phyloP scores from a whole-genome alignment of 2,329 filamentous ascomycete genomes.

The Colletotrichum magnum region DNA sequence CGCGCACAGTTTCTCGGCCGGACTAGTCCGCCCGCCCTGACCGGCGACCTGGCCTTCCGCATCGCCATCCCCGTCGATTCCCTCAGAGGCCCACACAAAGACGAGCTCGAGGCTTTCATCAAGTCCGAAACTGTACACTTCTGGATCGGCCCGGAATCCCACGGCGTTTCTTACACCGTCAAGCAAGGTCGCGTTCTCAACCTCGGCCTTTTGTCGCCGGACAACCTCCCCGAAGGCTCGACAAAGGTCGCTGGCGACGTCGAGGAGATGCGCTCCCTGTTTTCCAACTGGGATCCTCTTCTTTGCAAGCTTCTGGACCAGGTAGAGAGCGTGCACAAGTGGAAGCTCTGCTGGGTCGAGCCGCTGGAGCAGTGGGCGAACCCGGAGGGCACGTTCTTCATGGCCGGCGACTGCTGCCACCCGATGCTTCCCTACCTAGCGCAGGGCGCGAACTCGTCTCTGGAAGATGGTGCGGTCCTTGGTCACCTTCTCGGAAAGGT shows the following conservation, averaged over 20 bases:
- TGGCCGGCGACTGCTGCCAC: constrained; percentile 61
- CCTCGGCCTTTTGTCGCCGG: constrained; percentile 49
- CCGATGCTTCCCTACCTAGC: constrained; percentile 65
- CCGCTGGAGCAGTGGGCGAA: constrained; percentile 58
- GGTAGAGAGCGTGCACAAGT: constrained; percentile 59
- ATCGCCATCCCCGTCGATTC: constrained; percentile 63
- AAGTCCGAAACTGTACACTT: constrained; percentile 64
- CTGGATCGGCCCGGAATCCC: constrained; percentile 66
- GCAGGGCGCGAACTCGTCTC: constrained; percentile 53
- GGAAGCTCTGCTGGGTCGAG: constrained; percentile 60
- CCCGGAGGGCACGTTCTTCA: constrained; percentile 53
- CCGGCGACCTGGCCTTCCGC: constrained; percentile 70
- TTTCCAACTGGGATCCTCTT: constrained; percentile 52
- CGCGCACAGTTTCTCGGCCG: constrained; percentile 61
- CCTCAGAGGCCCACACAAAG: constrained; percentile 56
- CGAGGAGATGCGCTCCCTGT: constrained; percentile 52
- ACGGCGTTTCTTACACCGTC: constrained; percentile 64
- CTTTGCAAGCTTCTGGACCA: constrained; percentile 52
- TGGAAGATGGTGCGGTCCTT: constrained; percentile 40
- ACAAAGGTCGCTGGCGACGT: constrained; percentile 48
- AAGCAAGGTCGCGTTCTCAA: constrained; percentile 60
- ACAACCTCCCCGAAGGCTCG: constrained; percentile 37
- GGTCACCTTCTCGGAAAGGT: constrained; percentile 40
- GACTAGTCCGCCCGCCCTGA: constrained; percentile 61
- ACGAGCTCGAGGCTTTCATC: constrained; percentile 59